These are phyloP conservation scores for Rhizophora mangle DNA, from an alignment of 345 rosid genomes.

Conservation along the genomic window DNA sequence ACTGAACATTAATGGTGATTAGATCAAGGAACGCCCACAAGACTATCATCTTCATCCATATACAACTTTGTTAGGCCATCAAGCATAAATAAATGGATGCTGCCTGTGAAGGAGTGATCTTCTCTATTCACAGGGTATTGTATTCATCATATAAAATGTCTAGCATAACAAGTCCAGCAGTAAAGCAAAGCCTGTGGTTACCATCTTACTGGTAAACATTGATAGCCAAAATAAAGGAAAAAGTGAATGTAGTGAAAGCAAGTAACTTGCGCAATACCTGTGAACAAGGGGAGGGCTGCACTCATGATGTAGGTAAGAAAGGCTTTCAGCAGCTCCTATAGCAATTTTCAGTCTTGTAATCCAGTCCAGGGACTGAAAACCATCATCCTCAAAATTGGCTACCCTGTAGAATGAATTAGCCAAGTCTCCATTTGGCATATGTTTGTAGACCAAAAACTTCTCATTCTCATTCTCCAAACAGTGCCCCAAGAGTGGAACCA, in stretches of 20 bases:
- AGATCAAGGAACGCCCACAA: neutral
- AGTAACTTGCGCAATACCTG: constrained; percentile 23
- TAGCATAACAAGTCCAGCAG: neutral
- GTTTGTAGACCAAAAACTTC: constrained; percentile 26
- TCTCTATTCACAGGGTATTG: neutral
- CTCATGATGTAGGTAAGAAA: constrained; percentile 32
- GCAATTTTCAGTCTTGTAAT: constrained; percentile 35
- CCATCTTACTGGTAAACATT: neutral
- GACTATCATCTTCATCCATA: neutral
- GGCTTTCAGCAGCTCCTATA: constrained; percentile 33
- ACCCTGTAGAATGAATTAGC: constrained; percentile 23
- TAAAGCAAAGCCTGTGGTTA: too few species aligned
- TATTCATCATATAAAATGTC: neutral
- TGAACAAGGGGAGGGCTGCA: constrained; percentile 36
- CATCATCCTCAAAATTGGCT: constrained; percentile 13
- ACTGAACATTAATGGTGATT: neutral
- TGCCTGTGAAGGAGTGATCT: neutral
- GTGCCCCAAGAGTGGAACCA: constrained; percentile 31
- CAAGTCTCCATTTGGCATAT: constrained; percentile 30
- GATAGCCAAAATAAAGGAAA: constrained; percentile 9
- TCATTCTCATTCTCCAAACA: constrained; percentile 28
- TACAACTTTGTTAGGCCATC: neutral
- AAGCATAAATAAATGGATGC: neutral
- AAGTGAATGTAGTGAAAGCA: constrained; percentile 3
- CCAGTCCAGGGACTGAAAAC: constrained; percentile 28